Conservation (phyloP, 148 eudicot genomes). For the Rhododendron molle region DNA sequence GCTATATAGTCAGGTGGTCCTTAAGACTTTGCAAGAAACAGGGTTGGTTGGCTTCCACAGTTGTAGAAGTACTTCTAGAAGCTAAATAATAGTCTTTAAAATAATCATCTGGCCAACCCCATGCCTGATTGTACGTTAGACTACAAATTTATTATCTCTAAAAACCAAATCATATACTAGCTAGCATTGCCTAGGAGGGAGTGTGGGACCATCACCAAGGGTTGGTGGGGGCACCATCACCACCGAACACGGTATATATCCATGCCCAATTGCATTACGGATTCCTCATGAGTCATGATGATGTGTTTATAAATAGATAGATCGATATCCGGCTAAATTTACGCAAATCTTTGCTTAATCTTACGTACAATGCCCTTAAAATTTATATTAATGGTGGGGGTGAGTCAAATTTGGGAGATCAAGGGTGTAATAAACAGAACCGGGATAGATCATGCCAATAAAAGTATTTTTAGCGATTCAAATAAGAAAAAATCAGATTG, state of each 20-base stretch:
- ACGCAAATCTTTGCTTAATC: too few relatives aligned
- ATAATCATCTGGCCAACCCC: too few relatives aligned
- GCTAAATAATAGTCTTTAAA: neutral
- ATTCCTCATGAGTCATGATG: neutral
- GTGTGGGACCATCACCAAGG: neutral
- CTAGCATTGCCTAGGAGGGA: too few relatives aligned
- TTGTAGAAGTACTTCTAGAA: conserved; percentile 18
- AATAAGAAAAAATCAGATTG: too few relatives aligned
- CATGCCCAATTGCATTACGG: neutral
- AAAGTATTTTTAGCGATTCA: too few relatives aligned
- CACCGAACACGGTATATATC: neutral
- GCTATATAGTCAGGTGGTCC: neutral
- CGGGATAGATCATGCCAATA: neutral
- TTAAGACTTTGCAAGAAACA: neutral
- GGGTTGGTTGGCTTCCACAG: conserved; percentile 16
- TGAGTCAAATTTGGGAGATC: neutral
- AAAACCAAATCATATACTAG: neutral
- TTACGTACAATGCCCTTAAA: neutral
- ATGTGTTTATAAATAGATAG: neutral
- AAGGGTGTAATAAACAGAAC: neutral
- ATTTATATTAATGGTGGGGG: too few relatives aligned
- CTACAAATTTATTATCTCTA: neutral
- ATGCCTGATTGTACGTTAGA: neutral
- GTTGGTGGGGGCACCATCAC: conserved; percentile 9
- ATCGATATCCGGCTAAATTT: too few relatives aligned